These are phyloP conservation scores for Corynespora cassiicola DNA, from an alignment of 2,329 filamentous ascomycete genomes.

Conservation along the genomic window DNA sequence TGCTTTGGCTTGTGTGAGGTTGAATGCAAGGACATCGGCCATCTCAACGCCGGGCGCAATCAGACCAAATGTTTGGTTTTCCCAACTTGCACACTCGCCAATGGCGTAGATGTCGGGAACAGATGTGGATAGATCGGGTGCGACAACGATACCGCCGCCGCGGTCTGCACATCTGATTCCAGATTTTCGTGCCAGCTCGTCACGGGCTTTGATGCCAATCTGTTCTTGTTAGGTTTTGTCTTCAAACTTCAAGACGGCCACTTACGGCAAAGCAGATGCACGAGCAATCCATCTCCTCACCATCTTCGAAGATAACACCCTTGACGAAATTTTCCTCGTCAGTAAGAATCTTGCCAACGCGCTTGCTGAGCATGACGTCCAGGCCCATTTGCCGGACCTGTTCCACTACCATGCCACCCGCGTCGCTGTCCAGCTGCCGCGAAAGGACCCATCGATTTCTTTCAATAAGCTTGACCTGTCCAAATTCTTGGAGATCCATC, in stretches of 20 bases:
- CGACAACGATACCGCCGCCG: slow-evolving; percentile 78
- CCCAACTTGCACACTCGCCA: slow-evolving; percentile 90
- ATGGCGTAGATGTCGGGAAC: slow-evolving; percentile 80
- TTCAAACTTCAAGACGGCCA: slow-evolving; percentile 12
- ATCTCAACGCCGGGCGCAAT: slow-evolving; percentile 92
- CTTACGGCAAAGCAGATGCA: slow-evolving; percentile 82
- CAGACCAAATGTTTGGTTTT: slow-evolving; percentile 84
- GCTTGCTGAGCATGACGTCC: slow-evolving; percentile 78
- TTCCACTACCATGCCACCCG: slow-evolving; percentile 80
- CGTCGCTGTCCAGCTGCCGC: slow-evolving; percentile 81
- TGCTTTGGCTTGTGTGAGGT: slow-evolving; percentile 81
- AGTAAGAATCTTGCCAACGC: slow-evolving; percentile 75
- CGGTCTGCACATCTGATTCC: slow-evolving; percentile 76
- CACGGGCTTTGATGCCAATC: slow-evolving; percentile 82
- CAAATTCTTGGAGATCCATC: slow-evolving; percentile 80
- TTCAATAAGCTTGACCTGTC: slow-evolving; percentile 79
- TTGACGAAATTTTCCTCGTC: slow-evolving; percentile 71
- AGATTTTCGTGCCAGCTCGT: slow-evolving; percentile 74
- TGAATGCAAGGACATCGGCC: slow-evolving; percentile 90
- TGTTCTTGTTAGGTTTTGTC: slow-evolving; percentile 26
- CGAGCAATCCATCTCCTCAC: slow-evolving; percentile 76
- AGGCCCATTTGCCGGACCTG: slow-evolving; percentile 80
- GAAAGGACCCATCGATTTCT: slow-evolving; percentile 83
- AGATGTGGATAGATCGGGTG: slow-evolving; percentile 72
- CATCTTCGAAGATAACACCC: slow-evolving; percentile 82